Evolutionary conservation across 495 filamentous ascomycete genomes (phyloP).

Genomic region (Cryomyces antarcticus): DNA sequence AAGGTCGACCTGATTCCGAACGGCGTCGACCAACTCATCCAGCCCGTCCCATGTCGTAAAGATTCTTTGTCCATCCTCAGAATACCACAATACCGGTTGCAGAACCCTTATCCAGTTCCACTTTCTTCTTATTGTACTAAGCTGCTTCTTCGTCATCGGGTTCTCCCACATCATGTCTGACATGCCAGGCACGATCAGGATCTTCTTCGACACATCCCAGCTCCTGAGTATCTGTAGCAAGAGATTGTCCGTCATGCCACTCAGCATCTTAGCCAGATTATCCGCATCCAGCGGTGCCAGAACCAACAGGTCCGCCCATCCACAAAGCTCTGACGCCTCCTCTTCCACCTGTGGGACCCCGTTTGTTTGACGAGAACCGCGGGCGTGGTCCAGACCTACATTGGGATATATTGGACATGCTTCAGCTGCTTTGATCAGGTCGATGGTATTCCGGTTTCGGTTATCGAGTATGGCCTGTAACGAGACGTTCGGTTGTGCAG

Average conservation of each 20-base stretch:
- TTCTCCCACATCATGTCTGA: slow-evolving; percentile 68
- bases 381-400: too few relatives aligned
- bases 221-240: slow-evolving; percentile 54
- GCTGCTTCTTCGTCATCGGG: slow-evolving; percentile 62
- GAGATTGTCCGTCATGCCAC: slow-evolving; percentile 53
- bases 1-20: slow-evolving; percentile 45
- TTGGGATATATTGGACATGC: too few relatives aligned
- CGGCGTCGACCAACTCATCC: slow-evolving; percentile 15
- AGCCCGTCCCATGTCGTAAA: slow-evolving; percentile 24
- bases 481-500: too few relatives aligned
- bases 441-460: too few relatives aligned
- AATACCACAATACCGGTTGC: slow-evolving; percentile 54
- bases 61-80: slow-evolving; percentile 29
- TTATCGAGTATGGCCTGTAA: too few relatives aligned
- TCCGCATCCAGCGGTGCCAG: slow-evolving; percentile 71
- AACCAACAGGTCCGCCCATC: slow-evolving; percentile 74
- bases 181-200: slow-evolving; percentile 68
- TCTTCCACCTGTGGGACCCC: neutral
- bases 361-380: too few relatives aligned
- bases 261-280: slow-evolving; percentile 62
- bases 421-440: too few relatives aligned
- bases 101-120: slow-evolving; percentile 66
- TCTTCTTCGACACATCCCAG: slow-evolving; percentile 70
- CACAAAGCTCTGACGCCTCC: slow-evolving; percentile 48
- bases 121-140: slow-evolving; percentile 55